Percentiles rank a stretch among this genome's conserved stretches.
These are phyloP conservation scores for Boletus smithii DNA, from an alignment of 1,284 basidiomycete genomes.

Conservation along the genomic window DNA sequence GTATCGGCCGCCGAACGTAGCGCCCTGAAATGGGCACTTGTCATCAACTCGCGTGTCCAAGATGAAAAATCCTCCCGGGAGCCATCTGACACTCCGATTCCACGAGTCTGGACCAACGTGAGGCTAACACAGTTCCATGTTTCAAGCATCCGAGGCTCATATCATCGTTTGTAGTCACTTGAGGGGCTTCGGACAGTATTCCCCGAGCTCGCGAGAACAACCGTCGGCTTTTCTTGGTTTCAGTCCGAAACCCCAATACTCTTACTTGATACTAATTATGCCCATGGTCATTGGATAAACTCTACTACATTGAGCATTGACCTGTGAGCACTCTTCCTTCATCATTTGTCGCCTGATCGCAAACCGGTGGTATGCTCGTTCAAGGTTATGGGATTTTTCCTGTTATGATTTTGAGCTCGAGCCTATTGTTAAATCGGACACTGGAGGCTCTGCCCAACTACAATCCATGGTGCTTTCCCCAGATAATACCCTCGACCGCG, in stretches of 20 bases:
- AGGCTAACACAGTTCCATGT: slow-evolving; percentile 9
- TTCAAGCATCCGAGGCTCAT: slow-evolving; percentile 12
- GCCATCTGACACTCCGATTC: slow-evolving; percentile 3
- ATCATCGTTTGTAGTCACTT: slow-evolving; percentile 18
- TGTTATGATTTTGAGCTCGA: slow-evolving; percentile 28
- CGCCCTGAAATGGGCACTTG: slow-evolving; percentile 21
- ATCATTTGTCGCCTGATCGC: not conserved
- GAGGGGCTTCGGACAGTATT: slow-evolving; percentile 19
- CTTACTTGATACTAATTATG: slow-evolving; percentile 17
- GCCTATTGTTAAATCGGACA: not conserved
- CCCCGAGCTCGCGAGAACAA: slow-evolving; percentile 24
- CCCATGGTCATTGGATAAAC: slow-evolving; percentile 18
- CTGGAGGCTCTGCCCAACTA: not conserved
- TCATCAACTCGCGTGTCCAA: slow-evolving; percentile 1
- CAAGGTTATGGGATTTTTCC: slow-evolving; percentile 28
- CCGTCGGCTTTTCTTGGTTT: slow-evolving; percentile 24
- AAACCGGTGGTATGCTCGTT: not conserved
- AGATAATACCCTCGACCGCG: not conserved
- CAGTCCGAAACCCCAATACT: slow-evolving; percentile 31
- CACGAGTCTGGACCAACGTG: slow-evolving; percentile 30
- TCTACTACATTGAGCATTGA: slow-evolving; percentile 21
- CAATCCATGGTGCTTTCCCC: not conserved
- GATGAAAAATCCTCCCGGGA: not conserved
- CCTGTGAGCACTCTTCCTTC: slow-evolving; percentile 19
- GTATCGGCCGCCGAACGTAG: not conserved